Base-by-base conservation (phyloP, 2,329 filamentous ascomycete species). In the Nectriaceae sp. region DNA sequence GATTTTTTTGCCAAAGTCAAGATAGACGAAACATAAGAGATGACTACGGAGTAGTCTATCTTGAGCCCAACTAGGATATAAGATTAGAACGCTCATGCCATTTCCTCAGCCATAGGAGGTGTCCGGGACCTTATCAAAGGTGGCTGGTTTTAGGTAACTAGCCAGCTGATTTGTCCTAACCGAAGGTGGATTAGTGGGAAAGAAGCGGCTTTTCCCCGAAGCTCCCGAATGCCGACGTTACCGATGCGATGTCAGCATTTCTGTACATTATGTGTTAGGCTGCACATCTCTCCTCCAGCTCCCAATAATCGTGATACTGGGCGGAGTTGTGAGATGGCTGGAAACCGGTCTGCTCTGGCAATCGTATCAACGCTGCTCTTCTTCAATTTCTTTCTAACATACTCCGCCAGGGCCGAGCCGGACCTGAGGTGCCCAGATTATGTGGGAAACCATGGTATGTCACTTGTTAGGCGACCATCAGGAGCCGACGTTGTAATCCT, bases 361-460 rank as follows among this genome's bases (percentile, higher is more conserved):
- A 24, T 42, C 36, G 35, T 40, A 21, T 26, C 21, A 18, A 3
- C 35, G 37, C 42, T 37, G n/a, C 35, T 44, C 4, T 38, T 26
- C 36, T 8, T 43, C 37, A 5, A 37, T 39, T 18, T 20, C 29
- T 40, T 52, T 29, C 13, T 46, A 15, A 24, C 16, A 21, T 33
- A 38, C 19, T 51, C 24, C 19, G 45, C 33, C 40, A 43, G 43
- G 39, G 54, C 58, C 15, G 46, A 29, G 20, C 19, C 52, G 22
- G 40, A 52, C 8, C 40, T 59, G 18, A 48, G 44, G 3, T 56
- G 52, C 24, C 66, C 66, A 4, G 60, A 67, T 38, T 68, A 61
- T 42, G 63, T 68, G 16, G 58, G 58, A 10, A 54, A 51, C 15
- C 43, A 67, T 36, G 65, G 65, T 68, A 62, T 29, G 62, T 60